These are phyloP conservation scores for Verticillium tricorpus DNA, from an alignment of 2,329 filamentous ascomycete species.

Conservation along the genomic window DNA sequence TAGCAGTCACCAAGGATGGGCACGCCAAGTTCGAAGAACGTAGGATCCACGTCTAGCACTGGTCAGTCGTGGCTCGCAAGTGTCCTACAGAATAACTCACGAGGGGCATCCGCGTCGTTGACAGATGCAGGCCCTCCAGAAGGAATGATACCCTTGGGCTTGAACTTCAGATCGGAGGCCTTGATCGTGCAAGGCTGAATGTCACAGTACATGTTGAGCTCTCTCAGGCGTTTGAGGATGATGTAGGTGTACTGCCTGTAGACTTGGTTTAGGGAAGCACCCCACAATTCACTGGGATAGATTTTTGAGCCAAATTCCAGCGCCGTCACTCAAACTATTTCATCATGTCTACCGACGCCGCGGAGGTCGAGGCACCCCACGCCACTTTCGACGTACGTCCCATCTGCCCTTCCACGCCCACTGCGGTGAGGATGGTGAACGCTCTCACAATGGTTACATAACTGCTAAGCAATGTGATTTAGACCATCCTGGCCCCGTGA, in stretches of 20 bases:
- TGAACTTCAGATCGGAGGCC: background rate
- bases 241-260: background rate
- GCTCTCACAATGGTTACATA: too few species aligned
- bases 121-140: constrained; percentile 56
- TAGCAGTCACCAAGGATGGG: constrained; percentile 59
- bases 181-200: background rate
- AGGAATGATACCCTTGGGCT: background rate
- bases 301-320: background rate
- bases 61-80: constrained; percentile 6
- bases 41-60: constrained; percentile 65
- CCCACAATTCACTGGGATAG: background rate
- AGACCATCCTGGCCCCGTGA: too few species aligned
- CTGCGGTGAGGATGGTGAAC: too few species aligned
- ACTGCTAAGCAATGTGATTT: too few species aligned
- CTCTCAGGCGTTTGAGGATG: background rate
- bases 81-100: constrained; percentile 20
- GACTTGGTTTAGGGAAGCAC: background rate
- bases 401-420: too few species aligned
- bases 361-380: too few species aligned
- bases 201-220: background rate
- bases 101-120: constrained; percentile 69
- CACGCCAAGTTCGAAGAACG: constrained; percentile 71
- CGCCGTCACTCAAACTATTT: too few species aligned
- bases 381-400: too few species aligned
- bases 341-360: too few species aligned